Conservation (phyloP, 305 asterid genomes). For the Salvia sclarea region DNA sequence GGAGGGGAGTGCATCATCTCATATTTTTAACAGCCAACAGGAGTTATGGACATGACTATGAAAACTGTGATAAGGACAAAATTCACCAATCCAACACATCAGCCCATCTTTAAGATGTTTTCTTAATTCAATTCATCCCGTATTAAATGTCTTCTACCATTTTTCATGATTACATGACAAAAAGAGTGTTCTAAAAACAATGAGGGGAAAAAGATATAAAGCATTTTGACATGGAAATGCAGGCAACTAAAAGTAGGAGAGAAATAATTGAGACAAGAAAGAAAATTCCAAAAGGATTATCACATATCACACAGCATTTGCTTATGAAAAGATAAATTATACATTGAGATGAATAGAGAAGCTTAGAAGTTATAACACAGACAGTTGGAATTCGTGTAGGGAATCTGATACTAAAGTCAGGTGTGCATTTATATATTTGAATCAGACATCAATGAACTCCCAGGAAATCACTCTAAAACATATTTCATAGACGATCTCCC, state of each 20-base stretch:
- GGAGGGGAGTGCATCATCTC: background rate
- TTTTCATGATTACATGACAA: background rate
- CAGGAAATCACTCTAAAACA: background rate
- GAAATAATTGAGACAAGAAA: background rate
- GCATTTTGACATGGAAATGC: background rate
- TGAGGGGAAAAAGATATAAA: background rate
- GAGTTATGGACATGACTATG: background rate
- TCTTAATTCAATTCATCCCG: background rate
- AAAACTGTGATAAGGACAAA: background rate
- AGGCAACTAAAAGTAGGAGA: constrained; percentile 14
- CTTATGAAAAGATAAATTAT: background rate
- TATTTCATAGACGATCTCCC: background rate
- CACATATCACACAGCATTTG: background rate
- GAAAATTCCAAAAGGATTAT: background rate
- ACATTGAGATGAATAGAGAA: background rate
- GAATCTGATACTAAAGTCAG: background rate
- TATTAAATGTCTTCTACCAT: background rate
- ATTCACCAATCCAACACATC: background rate
- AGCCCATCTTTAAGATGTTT: background rate
- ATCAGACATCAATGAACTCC: background rate
- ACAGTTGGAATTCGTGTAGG: background rate
- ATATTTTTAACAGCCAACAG: background rate
- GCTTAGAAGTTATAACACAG: background rate
- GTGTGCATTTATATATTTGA: background rate
- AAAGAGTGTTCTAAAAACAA: background rate